Base-by-base conservation (phyloP, 306 rosid genomes). In the Cucurbita moschata region DNA sequence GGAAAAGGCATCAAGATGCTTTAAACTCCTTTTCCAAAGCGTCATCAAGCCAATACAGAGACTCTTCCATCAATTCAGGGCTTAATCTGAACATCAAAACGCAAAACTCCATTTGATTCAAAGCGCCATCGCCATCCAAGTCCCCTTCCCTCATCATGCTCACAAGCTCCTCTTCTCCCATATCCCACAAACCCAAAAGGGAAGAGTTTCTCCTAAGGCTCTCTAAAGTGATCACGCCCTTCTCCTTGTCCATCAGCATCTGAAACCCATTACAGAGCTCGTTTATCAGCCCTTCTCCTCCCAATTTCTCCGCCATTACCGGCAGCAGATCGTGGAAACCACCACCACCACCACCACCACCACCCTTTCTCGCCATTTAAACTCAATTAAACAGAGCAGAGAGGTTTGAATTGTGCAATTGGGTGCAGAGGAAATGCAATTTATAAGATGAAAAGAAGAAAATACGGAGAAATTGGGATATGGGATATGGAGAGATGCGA, bases 81-180 rank as follows among this genome's bases (percentile, higher is more conserved):
- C 96, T 91, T 73, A 94, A 67, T 79, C 99, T 88, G 81, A 94
- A 94, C 99, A 94, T 94, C 85, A 94, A 79, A 58, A 94, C 99
- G 30, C 99, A 94, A 53, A 91, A 94, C 66, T 94, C 97, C 97
- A 91, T 94, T 81, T 85, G 89, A 15, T 77, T 77, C 30, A 94
- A 83, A 0, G 87, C 88, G 0, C 99, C 97, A 23, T 94, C 99
- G 9, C 96, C 88, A 38, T 94, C 99, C 10, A 84, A 56, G 57
- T 91, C 99, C 5, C 97, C 99, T 77, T 87, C 96, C 46, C 63
- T 78, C 78, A 91, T 56, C 97, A 94, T 94, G 74, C 91, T 77
- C 51, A 78, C 81, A 35, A 94, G 89, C 52, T 94, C 99, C 2
- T 89, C 96, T 8, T 94, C 96, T 30, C 84, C 82, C 82, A 94